Base-by-base conservation (phyloP, 2,329 filamentous ascomycete species). In the Ascosphaera apis region DNA sequence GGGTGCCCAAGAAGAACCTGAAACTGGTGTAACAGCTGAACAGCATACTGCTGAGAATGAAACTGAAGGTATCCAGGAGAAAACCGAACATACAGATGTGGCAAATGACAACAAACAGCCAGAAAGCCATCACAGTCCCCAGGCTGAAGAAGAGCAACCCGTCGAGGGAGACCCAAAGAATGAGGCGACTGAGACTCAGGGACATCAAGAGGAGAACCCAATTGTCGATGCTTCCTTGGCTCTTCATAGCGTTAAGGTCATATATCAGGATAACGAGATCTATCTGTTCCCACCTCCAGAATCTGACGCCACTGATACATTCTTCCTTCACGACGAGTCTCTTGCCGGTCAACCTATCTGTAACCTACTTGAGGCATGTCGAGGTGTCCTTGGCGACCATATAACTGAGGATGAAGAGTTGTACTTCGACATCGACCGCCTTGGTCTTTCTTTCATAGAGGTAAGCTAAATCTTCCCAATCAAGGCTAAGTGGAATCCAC, bases 371-470 rank as follows among this genome's bases (percentile, higher is more conserved):
- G 52, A 55, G 43, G 61, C 63, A 41, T 67, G 67, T 48, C 60
- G 69, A 44, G 47, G 55, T 37, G 56, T 72, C 27, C 60, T 73
- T 41, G 59, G 59, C 39, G 62, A 67, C 12, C 62, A 64, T 44
- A 54, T 77, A 32, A 54, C 57, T 21, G 58, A 66, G 36, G 63
- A 69, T 35, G 65, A 72, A 43, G 65, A 72, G 43, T 52, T 75
- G 39, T 58, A 64, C 36, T 53, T 75, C 38, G 56, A 62, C 38
- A 58, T 74, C 40, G 62, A 67, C 28, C 55, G 60, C 11, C 51
- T 75, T 38, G 65, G 61, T 43, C 54, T 74, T 37, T 60, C 65
- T 44, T 52, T 72, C 45, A 61, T 58, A 45, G 70, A 75, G 57
- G 69, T 71, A 51, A 53, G 63, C 52, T 6, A 21, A 21, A 4